Evolutionary conservation across 106 monocot genomes (phyloP).

Genomic region (Allium sativum): DNA sequence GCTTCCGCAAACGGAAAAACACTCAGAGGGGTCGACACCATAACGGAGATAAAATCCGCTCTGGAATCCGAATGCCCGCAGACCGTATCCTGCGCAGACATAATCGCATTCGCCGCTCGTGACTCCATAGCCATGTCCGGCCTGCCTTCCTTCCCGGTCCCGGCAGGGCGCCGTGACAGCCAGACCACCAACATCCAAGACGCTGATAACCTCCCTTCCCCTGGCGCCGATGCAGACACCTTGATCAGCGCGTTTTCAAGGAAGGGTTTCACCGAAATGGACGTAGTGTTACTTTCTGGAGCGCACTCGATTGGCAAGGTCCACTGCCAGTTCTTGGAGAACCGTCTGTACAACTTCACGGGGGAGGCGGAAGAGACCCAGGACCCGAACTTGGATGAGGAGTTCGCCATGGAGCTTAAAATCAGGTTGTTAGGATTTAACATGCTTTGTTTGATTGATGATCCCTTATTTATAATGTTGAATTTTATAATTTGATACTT

Average conservation of each 20-base stretch:
- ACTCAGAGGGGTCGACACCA: constrained; percentile 23
- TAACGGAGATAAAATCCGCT: constrained; percentile 17
- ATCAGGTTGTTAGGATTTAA: no score
- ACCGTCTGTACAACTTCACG: constrained; percentile 20
- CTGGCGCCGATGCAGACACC: neutral
- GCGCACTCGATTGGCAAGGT: constrained; percentile 46
- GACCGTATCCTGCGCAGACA: constrained; percentile 44
- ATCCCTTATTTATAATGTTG: no score
- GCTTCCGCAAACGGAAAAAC: constrained; percentile 10
- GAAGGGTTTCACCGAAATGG: constrained; percentile 23
- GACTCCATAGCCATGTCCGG: constrained; percentile 19
- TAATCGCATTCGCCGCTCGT: constrained; percentile 46
- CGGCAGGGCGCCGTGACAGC: constrained; percentile 39
- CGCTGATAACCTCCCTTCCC: constrained; percentile 14
- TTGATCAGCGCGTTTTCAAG: constrained; percentile 7
- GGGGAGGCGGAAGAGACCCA: neutral
- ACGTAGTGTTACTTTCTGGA: constrained; percentile 38
- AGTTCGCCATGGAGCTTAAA: constrained; percentile 10
- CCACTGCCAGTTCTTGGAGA: constrained; percentile 29
- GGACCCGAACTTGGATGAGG: constrained; percentile 9
- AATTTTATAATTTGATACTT: no score
- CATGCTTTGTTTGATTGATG: no score
- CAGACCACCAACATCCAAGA: constrained; percentile 10
- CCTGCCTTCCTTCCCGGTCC: constrained; percentile 20
- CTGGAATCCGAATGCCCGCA: constrained; percentile 22